These are phyloP conservation scores for Beauveria pseudobassiana DNA, from an alignment of 2,329 filamentous ascomycete genomes.

Conservation along the genomic window DNA sequence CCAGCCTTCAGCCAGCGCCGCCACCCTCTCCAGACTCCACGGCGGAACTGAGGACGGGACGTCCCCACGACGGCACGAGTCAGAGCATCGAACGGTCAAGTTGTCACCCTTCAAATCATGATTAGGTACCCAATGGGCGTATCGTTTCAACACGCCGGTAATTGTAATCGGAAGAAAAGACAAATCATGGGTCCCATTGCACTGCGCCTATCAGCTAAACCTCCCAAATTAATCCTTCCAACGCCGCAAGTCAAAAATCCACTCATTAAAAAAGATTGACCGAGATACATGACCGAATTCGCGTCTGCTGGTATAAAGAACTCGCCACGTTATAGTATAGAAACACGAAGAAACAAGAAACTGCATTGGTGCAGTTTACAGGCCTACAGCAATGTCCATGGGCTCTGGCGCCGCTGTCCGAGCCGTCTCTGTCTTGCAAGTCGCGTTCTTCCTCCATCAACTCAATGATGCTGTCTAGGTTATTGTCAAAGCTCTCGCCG, in stretches of 20 bases:
- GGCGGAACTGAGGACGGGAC: too few species aligned
- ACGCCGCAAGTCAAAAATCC: neutral
- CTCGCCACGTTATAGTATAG: neutral
- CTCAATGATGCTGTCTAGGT: constrained; percentile 51
- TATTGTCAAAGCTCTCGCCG: constrained; percentile 59
- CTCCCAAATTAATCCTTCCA: neutral
- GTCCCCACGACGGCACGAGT: neutral
- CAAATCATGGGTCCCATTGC: neutral
- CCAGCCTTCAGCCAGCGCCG: neutral
- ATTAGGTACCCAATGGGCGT: neutral
- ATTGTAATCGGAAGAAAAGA: neutral
- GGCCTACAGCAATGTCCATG: constrained; percentile 17
- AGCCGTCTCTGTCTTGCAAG: constrained; percentile 30
- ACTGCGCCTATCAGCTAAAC: neutral
- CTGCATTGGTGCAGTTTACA: neutral
- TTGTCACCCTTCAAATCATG: neutral
- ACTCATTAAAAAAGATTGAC: neutral
- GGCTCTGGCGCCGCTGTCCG: constrained; percentile 20
- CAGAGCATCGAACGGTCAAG: neutral
- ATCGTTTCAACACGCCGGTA: neutral
- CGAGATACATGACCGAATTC: neutral
- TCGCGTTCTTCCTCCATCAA: constrained; percentile 57
- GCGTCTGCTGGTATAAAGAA: constrained; percentile 5
- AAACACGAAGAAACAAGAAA: neutral
- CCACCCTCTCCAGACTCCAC: neutral